Evolutionary conservation across 371 early-diverging fungal genomes (phyloP), one percentile per base, ranked within the genome.

Genomic region (Mortierella sp.): DNA sequence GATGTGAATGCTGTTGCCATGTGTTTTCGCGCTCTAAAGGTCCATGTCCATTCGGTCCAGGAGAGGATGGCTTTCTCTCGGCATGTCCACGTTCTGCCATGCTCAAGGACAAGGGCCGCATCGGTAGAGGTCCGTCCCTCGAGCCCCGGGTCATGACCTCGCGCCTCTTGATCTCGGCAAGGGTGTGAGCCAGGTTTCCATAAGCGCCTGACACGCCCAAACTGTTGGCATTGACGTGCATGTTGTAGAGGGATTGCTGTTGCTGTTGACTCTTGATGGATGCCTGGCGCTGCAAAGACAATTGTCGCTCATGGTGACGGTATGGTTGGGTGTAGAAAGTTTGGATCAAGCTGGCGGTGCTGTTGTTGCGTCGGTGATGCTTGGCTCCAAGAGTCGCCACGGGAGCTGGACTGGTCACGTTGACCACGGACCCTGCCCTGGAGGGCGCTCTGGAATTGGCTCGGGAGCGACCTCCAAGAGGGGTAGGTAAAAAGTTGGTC

Each of bases 151-250:
- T 43, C 52, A 43, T 13, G 9, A 43, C 46, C 34, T 71, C 65
- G 12, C 66, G 60, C 12, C 45, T 60, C 49, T 60, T 64, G 57
- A 71, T 71, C 45, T 71, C 71, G 3, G 65, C 66, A n/a, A 71
- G 34, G 0, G 66, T 57, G 16, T 66, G 65, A 17, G 59, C 72
- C 8, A 71, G 45, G 37, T 71, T 71, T 21, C 72, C 72, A 39
- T 71, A 71, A 1, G 72, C 62, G 5, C 72, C 72, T 3, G 72
- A 71, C 10, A 57, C 45, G 1, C 72, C 72, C 31, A 71, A 66
- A 71, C 61, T 61, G 66, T 71, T 71, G 27, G 72, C 66, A 28
- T 71, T 71, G 17, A 71, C 54, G 31, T 71, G 72, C 72, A 71
- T 71, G 29, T 71, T 71, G 45, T 66, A 65, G 1, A 71, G 58